Conservation (phyloP, 2,329 filamentous ascomycete species). For the Microthyrium microscopicum region DNA sequence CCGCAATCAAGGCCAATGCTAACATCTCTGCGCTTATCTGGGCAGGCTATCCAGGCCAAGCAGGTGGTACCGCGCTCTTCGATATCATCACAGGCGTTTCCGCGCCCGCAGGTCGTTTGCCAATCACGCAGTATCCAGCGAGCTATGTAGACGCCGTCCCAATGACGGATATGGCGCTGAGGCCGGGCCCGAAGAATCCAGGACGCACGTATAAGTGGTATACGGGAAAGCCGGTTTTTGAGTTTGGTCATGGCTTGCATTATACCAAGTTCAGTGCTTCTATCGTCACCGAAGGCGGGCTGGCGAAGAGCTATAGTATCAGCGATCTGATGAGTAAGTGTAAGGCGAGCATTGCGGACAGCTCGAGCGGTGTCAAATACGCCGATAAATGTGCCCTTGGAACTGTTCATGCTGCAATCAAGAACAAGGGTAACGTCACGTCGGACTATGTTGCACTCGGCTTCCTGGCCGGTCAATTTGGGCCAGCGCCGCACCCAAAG, state of each 20-base stretch:
- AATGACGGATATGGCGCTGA: slow-evolving; percentile 40
- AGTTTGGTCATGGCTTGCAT: slow-evolving; percentile 29
- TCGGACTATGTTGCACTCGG: slow-evolving; percentile 38
- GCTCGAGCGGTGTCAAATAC: slow-evolving; percentile 19
- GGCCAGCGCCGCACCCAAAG: slow-evolving; percentile 33
- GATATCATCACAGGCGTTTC: slow-evolving; percentile 35
- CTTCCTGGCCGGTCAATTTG: slow-evolving; percentile 32
- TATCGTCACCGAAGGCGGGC: slow-evolving; percentile 1
- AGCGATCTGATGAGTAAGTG: slow-evolving; percentile 19
- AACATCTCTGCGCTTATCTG: slow-evolving; percentile 38
- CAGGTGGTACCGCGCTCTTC: slow-evolving; percentile 38
- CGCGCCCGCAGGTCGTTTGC: slow-evolving; percentile 36
- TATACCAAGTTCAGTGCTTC: slow-evolving; percentile 8
- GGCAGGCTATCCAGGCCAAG: slow-evolving; percentile 44
- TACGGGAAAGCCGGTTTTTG: slow-evolving; percentile 29
- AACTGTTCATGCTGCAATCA: slow-evolving; percentile 26
- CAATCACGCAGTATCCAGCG: slow-evolving; percentile 39
- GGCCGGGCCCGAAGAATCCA: slow-evolving; percentile 29
- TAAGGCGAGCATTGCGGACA: slow-evolving; percentile 11
- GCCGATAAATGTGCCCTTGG: slow-evolving; percentile 28
- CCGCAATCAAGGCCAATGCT: slow-evolving; percentile 28
- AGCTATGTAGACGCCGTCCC: slow-evolving; percentile 33
- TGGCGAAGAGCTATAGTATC: not conserved
- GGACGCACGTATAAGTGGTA: slow-evolving; percentile 46
- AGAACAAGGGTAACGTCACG: slow-evolving; percentile 28